These are phyloP conservation scores for Vitis amurensis DNA, from an alignment of 164 flowering plant genomes.

Conservation along the genomic window DNA sequence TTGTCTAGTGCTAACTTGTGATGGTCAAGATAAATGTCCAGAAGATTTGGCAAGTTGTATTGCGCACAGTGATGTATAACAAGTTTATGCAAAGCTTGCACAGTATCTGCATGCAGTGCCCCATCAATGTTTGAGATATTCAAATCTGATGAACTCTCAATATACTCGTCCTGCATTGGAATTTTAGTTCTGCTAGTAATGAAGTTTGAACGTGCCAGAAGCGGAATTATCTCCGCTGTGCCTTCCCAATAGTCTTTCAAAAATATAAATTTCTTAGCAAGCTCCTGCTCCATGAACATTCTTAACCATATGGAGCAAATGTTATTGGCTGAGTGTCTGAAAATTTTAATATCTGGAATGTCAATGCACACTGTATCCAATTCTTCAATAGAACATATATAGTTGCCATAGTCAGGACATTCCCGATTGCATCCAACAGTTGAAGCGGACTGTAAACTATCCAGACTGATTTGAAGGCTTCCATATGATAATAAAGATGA, in stretches of 20 bases:
- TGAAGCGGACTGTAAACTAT: constrained; percentile 39
- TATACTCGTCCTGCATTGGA: constrained; percentile 25
- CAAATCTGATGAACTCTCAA: constrained; percentile 28
- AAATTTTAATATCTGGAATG: constrained; percentile 59
- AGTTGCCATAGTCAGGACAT: constrained; percentile 36
- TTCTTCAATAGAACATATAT: constrained; percentile 60
- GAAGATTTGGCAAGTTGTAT: constrained; percentile 76
- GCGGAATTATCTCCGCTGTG: constrained; percentile 57
- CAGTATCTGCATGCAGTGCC: constrained; percentile 29
- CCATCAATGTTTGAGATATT: constrained; percentile 22
- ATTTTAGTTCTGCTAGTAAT: constrained; percentile 27
- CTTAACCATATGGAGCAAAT: constrained; percentile 74
- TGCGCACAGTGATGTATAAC: constrained; percentile 60
- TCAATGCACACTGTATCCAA: constrained; percentile 58
- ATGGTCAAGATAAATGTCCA: constrained; percentile 83
- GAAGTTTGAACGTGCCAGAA: constrained; percentile 77
- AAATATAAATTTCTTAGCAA: constrained; percentile 76
- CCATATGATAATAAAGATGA: constrained; percentile 47
- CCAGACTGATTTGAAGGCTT: constrained; percentile 68
- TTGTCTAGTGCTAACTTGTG: constrained; percentile 61
- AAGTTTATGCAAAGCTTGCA: constrained; percentile 64
- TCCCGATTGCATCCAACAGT: constrained; percentile 28
- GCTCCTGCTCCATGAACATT: constrained; percentile 69
- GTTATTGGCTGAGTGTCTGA: constrained; percentile 36
- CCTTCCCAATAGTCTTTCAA: constrained; percentile 78